Evolutionary conservation across 495 filamentous ascomycete species (phyloP).

Genomic region (Xylaria acuta): DNA sequence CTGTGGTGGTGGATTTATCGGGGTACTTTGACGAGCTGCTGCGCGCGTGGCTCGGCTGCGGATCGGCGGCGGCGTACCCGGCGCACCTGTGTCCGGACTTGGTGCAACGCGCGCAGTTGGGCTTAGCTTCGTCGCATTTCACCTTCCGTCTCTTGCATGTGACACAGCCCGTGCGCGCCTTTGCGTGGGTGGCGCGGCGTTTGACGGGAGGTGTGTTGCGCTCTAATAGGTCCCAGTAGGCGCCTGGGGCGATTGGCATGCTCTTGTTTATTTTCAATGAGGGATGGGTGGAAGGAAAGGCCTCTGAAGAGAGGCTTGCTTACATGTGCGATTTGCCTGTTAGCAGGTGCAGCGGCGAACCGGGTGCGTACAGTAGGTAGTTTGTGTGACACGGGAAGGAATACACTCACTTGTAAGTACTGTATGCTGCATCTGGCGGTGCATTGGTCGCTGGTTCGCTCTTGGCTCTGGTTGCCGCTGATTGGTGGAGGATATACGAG

Average conservation of each 20-base stretch:
- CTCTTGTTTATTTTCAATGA: background rate
- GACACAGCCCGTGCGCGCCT: slow-evolving; percentile 42
- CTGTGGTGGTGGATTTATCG: background rate
- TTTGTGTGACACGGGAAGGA: background rate
- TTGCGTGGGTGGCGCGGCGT: slow-evolving; percentile 32
- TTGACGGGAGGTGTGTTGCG: slow-evolving; percentile 28
- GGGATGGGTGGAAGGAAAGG: background rate
- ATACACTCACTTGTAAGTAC: background rate
- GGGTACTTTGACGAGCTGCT: background rate
- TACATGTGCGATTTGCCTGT: background rate
- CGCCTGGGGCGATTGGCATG: slow-evolving; percentile 31
- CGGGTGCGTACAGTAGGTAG: too few relatives aligned
- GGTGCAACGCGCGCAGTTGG: slow-evolving; percentile 60
- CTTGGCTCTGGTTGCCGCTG: background rate
- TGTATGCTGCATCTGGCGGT: background rate
- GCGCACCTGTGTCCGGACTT: slow-evolving; percentile 61
- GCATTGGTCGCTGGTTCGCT: background rate
- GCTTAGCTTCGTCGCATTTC: slow-evolving; percentile 66
- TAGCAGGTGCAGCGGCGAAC: background rate
- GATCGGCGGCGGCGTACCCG: slow-evolving; percentile 50
- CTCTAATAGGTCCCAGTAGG: slow-evolving; percentile 34
- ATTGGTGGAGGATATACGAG: slow-evolving; percentile 2
- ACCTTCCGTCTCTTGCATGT: slow-evolving; percentile 48
- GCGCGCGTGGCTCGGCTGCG: background rate
- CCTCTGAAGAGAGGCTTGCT: background rate